Percentiles rank a stretch among this genome's conserved stretches.
Conservation (phyloP, 164 flowering plant species). For the Malania oleifera region DNA sequence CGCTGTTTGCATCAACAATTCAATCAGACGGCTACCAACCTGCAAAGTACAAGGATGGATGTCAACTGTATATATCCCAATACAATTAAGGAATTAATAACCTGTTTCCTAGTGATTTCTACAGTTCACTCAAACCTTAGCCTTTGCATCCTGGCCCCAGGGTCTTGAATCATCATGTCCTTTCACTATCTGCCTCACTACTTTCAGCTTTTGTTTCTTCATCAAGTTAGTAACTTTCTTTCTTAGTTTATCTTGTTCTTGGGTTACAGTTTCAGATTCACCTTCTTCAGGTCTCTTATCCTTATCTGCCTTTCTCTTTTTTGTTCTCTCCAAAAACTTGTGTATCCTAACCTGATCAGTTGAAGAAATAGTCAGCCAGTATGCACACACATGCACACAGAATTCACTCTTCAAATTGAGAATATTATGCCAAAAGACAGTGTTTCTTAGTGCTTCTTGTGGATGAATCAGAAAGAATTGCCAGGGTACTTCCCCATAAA, state of each 20-base stretch:
- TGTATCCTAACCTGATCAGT: slow-evolving; percentile 68
- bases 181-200: slow-evolving; percentile 53
- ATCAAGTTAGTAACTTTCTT: slow-evolving; percentile 58
- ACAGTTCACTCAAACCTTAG: slow-evolving; percentile 49
- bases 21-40: slow-evolving; percentile 91
- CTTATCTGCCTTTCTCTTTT: slow-evolving; percentile 34
- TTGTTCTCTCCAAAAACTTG: slow-evolving; percentile 65
- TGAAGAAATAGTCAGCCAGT: slow-evolving; percentile 3
- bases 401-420: no score
- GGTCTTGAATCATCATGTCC: slow-evolving; percentile 50
- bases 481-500: no score
- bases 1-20: slow-evolving; percentile 72
- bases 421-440: no score
- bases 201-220: slow-evolving; percentile 61
- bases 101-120: not conserved
- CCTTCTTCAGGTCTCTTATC: slow-evolving; percentile 22
- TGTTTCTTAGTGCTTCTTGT: no score
- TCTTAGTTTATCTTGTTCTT: slow-evolving; percentile 46
- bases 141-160: slow-evolving; percentile 63
- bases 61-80: slow-evolving; percentile 5
- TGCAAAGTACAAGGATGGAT: slow-evolving; percentile 23
- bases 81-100: not conserved
- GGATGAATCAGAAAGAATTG: no score
- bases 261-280: slow-evolving; percentile 22
- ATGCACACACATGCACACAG: not conserved